These are phyloP conservation scores for Lasiosphaeria miniovina DNA, from an alignment of 495 filamentous ascomycete species.

Conservation along the genomic window DNA sequence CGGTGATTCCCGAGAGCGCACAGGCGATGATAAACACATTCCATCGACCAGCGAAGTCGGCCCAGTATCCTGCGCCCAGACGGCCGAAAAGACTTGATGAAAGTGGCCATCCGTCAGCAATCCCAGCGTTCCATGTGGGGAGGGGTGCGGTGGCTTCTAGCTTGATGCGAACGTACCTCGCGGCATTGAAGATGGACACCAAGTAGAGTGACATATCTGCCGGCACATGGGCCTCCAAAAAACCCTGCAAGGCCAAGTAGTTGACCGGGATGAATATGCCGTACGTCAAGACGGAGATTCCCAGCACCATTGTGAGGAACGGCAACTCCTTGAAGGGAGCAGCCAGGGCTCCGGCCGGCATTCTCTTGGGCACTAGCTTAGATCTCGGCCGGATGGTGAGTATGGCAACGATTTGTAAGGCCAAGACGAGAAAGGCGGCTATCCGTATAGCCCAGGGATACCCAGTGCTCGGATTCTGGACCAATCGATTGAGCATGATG, in stretches of 20 bases:
- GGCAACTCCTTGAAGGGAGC: conserved; percentile 41
- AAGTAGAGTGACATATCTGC: conserved; percentile 54
- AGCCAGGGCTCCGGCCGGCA: conserved; percentile 7
- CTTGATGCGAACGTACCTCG: conserved; percentile 19
- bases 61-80: conserved; percentile 55
- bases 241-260: conserved; percentile 56
- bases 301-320: conserved; percentile 22
- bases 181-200: conserved; percentile 61
- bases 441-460: conserved; percentile 66
- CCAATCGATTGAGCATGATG: conserved; percentile 60
- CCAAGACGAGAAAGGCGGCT: conserved; percentile 60
- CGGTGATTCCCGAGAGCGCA: conserved; percentile 48
- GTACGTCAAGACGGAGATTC: conserved; percentile 49
- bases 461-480: conserved; percentile 47
- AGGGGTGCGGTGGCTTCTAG: no score
- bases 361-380: conserved; percentile 19
- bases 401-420: conserved; percentile 51
- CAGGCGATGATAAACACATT: conserved; percentile 53
- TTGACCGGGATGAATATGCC: conserved; percentile 63
- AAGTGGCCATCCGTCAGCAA: not conserved
- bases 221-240: conserved; percentile 48
- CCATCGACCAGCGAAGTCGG: conserved; percentile 59
- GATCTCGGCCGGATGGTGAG: conserved; percentile 18
- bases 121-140: not conserved
- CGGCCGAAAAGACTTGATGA: conserved; percentile 48